A percentile compares a stretch with the other conserved stretches of the same genome.
Evolutionary conservation across 208 protist species (phyloP).

Genomic region (Leishmania tarentolae): DNA sequence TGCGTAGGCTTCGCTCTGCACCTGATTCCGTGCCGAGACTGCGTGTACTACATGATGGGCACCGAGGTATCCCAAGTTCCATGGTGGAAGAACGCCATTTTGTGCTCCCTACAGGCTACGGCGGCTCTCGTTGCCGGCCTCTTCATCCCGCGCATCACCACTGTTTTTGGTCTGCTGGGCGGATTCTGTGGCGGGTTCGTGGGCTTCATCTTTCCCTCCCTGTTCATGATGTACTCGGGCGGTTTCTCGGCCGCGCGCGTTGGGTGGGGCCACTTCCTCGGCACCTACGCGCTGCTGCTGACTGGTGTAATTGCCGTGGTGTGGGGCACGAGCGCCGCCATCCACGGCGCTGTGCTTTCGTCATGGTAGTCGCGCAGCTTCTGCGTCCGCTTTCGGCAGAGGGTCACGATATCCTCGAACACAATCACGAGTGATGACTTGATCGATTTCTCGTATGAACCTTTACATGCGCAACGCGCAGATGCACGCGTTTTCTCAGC

Average conservation of each 20-base stretch:
- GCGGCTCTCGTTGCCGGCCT: constrained; percentile 55
- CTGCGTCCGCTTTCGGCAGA: neutral
- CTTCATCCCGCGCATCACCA: constrained; percentile 71
- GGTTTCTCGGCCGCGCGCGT: constrained; percentile 16
- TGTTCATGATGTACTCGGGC: constrained; percentile 38
- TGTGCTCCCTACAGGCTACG: constrained; percentile 38
- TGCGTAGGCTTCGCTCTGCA: constrained; percentile 66
- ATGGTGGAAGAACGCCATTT: constrained; percentile 54
- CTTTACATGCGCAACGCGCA: neutral
- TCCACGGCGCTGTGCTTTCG: constrained; percentile 48
- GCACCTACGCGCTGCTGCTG: constrained; percentile 60
- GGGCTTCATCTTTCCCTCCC: constrained; percentile 79
- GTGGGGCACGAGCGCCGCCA: constrained; percentile 57
- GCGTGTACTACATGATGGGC: constrained; percentile 51
- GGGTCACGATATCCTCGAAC: neutral
- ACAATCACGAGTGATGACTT: too few relatives aligned
- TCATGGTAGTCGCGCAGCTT: constrained; percentile 3
- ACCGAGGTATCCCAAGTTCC: constrained; percentile 34
- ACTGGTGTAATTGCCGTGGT: constrained; percentile 61
- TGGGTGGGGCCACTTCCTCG: constrained; percentile 56
- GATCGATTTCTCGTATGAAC: too few relatives aligned
- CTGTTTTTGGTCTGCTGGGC: constrained; percentile 77
- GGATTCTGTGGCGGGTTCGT: constrained; percentile 70
- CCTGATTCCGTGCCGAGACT: constrained; percentile 62
- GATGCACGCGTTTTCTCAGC: neutral